Evolutionary conservation across 2,329 filamentous ascomycete genomes (phyloP), one percentile per base, ranked within the genome.

Genomic region (Beauveria sp.): DNA sequence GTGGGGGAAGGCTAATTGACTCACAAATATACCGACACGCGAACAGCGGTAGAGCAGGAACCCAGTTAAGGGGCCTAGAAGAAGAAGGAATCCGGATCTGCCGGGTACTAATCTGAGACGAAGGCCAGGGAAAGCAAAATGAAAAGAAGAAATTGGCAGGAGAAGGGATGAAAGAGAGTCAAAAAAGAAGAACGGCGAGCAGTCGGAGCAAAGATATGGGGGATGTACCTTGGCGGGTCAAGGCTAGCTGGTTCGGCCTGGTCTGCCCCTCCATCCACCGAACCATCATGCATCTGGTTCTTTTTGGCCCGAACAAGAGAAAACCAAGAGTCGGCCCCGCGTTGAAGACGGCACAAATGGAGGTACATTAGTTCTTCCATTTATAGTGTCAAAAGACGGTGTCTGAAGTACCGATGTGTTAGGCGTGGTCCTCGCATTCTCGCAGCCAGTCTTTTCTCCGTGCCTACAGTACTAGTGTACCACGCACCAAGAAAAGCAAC

Each of bases 21-120:
- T 60, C 58, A 60, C 58, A 48, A 26, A 16, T 28, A 14, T 14
- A 28, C 30, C 24, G 3, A n/a, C 26, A 44, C 44, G 7, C 40
- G 28, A 47, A 22, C 26, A 51, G 26, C 14, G 48, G 58, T 16
- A 6, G 14, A 22, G 22, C 28, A 54, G 58, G 51, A 54, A 60
- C 58, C 58, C 58, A 60, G 51, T 60, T 10, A 60, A 60, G 58
- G 58, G 58, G 58, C 58, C 58, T 54, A 34, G 30, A 22, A 34
- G 9, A 16, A 14, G 28, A 24, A 5, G 28, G n/a, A 37, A 26
- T 20, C 22, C n/a, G n/a, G 26, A 41, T 54, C 44, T 53, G 41
- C 40, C 22, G 26, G 48, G 40, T 2, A 28, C 40, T 9, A 4
- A 22, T 34, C 24, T 14, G 37, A 30, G 40, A 44, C 1, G 20